A percentile compares a stretch with the other conserved stretches of the same genome.
These are phyloP conservation scores for Colletotrichum salicis DNA, from an alignment of 2,329 filamentous ascomycete species.

Conservation along the genomic window DNA sequence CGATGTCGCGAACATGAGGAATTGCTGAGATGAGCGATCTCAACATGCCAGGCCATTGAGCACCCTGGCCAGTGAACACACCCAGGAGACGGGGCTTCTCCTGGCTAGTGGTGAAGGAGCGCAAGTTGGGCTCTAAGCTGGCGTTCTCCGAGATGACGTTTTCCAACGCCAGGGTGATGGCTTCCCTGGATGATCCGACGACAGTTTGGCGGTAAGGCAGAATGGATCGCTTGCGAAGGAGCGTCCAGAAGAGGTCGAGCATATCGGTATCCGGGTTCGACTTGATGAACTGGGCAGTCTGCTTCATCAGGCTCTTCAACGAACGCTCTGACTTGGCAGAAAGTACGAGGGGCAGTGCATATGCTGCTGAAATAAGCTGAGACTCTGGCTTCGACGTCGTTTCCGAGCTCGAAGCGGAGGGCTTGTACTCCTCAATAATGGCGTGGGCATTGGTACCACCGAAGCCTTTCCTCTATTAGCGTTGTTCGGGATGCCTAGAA, in stretches of 20 bases:
- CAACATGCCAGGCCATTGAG: constrained; percentile 43
- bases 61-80: constrained; percentile 47
- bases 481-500: neutral
- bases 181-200: neutral
- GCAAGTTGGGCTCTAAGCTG: neutral
- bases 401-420: neutral
- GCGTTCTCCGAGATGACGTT: neutral
- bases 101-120: neutral
- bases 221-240: neutral
- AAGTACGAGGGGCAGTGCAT: constrained; percentile 8
- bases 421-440: constrained; percentile 9
- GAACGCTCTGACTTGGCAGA: constrained; percentile 13
- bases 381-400: neutral
- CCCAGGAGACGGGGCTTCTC: constrained; percentile 28
- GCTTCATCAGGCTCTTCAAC: neutral
- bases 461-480: neutral
- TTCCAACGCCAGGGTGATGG: neutral
- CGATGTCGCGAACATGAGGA: constrained; percentile 23
- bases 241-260: constrained; percentile 6
- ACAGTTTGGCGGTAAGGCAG: neutral
- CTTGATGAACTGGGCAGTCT: neutral
- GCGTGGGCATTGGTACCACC: constrained; percentile 23
- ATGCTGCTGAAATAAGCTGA: neutral
- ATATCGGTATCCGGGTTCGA: neutral
- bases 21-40: constrained; percentile 30